Evolutionary conservation across 129 eudicot species (phyloP).

Genomic region (Rutidosis leptorrhynchoides): DNA sequence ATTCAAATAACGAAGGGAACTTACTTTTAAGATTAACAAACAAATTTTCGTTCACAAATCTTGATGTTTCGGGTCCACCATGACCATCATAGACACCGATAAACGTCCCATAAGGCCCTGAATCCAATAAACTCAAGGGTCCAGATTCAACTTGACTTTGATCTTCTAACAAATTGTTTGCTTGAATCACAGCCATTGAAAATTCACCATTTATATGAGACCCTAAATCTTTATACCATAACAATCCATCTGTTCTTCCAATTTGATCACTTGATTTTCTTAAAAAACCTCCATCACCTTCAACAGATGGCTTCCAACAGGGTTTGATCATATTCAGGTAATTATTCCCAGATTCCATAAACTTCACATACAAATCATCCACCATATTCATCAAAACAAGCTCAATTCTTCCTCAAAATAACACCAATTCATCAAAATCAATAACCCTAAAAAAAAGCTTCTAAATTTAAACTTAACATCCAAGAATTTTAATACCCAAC

Average conservation of each 20-base stretch:
- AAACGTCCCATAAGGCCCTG: constrained; percentile 83
- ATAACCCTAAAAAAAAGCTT: neutral
- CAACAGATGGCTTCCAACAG: constrained; percentile 73
- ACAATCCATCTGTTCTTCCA: constrained; percentile 72
- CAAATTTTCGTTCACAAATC: constrained; percentile 61
- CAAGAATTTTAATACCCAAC: constrained; percentile 47
- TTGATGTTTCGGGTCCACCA: constrained; percentile 91
- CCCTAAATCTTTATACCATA: constrained; percentile 86
- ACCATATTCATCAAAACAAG: constrained; percentile 38
- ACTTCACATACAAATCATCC: constrained; percentile 29
- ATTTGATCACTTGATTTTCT: constrained; percentile 41
- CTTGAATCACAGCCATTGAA: constrained; percentile 94
- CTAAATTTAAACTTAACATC: constrained; percentile 35
- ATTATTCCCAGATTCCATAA: constrained; percentile 40
- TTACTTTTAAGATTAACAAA: constrained; percentile 79
- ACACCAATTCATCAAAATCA: constrained; percentile 26
- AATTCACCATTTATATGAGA: constrained; percentile 75
- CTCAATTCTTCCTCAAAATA: constrained; percentile 16
- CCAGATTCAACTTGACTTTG: constrained; percentile 92
- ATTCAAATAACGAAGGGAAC: constrained; percentile 24
- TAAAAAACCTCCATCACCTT: constrained; percentile 42
- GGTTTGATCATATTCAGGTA: constrained; percentile 58
- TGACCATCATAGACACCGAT: constrained; percentile 95
- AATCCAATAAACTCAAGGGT: constrained; percentile 50
- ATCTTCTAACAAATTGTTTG: constrained; percentile 83